Evolutionary conservation across 805 yeast species (phyloP).

Genomic region (Saccharomycopsis microspora): DNA sequence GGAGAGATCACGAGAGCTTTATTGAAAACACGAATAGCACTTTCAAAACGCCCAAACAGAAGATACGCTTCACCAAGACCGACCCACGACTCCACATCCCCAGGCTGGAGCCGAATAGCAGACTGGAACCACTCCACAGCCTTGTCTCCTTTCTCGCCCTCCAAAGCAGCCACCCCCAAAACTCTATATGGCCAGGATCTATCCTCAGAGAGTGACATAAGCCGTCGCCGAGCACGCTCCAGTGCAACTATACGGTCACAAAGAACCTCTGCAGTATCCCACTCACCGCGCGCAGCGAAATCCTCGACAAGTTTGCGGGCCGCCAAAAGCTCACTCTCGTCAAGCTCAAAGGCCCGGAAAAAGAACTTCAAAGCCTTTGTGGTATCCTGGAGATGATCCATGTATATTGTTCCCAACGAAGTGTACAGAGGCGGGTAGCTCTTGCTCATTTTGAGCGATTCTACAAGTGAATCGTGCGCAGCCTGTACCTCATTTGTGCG

Average conservation of each 20-base stretch:
- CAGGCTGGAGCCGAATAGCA: constrained; percentile 52
- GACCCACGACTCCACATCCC: constrained; percentile 76
- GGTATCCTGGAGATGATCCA: constrained; percentile 43
- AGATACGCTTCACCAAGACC: constrained; percentile 96
- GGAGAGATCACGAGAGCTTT: constrained; percentile 46
- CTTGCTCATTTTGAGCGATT: constrained; percentile 51
- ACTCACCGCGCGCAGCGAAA: constrained; percentile 57
- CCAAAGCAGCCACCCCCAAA: constrained; percentile 68
- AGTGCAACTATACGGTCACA: constrained; percentile 55
- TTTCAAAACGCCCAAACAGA: constrained; percentile 75
- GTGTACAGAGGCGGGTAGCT: constrained; percentile 74
- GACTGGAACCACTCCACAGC: constrained; percentile 87
- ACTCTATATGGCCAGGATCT: constrained; percentile 83
- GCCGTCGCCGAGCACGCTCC: constrained; percentile 42
- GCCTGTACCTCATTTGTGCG: constrained; percentile 23
- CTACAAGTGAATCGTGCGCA: constrained; percentile 49
- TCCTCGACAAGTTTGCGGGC: constrained; percentile 62
- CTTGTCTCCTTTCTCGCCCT: constrained; percentile 55
- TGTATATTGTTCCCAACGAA: constrained; percentile 66
- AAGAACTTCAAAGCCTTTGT: constrained; percentile 76
- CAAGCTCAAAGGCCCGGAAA: constrained; percentile 81
- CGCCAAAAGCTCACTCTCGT: constrained; percentile 62
- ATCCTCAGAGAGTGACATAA: constrained; percentile 26
- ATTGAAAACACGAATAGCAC: constrained; percentile 72
- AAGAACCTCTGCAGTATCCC: constrained; percentile 76